These are phyloP conservation scores for Phytophthora pini DNA, from an alignment of 352 stramenopile species.

Conservation along the genomic window DNA sequence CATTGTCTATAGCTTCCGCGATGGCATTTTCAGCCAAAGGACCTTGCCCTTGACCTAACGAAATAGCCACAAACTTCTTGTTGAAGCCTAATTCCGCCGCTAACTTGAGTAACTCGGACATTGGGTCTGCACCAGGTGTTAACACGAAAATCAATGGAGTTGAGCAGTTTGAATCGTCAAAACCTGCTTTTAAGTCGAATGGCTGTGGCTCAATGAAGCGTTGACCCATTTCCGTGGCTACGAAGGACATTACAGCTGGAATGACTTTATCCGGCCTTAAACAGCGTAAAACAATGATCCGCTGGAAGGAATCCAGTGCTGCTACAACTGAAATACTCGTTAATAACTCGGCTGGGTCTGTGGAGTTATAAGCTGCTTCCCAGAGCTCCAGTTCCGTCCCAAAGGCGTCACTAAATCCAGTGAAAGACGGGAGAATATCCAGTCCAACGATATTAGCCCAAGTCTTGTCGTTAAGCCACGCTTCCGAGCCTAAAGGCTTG, in stretches of 20 bases:
- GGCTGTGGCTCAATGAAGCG: constrained; percentile 94
- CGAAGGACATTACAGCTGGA: constrained; percentile 91
- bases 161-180: constrained; percentile 93
- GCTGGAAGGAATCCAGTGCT: constrained; percentile 87
- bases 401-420: constrained; percentile 62
- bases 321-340: constrained; percentile 56
- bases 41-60: constrained; percentile 94
- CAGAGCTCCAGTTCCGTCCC: constrained; percentile 59
- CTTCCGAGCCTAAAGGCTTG: constrained; percentile 60
- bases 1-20: constrained; percentile 92
- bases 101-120: constrained; percentile 94
- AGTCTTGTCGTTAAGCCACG: constrained; percentile 90
- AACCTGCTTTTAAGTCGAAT: constrained; percentile 94
- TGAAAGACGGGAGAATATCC: constrained; percentile 59
- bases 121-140: constrained; percentile 94
- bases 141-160: constrained; percentile 97
- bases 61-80: constrained; percentile 94
- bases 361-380: constrained; percentile 85
- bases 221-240: constrained; percentile 89
- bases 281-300: constrained; percentile 91
- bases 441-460: constrained; percentile 91
- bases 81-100: constrained; percentile 91
- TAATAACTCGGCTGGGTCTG: constrained; percentile 82
- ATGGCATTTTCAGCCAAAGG: constrained; percentile 93
- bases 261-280: constrained; percentile 95